phyloP scores from a whole-genome alignment of 2,329 filamentous ascomycete genomes.

The Arthrocladium fulminans region DNA sequence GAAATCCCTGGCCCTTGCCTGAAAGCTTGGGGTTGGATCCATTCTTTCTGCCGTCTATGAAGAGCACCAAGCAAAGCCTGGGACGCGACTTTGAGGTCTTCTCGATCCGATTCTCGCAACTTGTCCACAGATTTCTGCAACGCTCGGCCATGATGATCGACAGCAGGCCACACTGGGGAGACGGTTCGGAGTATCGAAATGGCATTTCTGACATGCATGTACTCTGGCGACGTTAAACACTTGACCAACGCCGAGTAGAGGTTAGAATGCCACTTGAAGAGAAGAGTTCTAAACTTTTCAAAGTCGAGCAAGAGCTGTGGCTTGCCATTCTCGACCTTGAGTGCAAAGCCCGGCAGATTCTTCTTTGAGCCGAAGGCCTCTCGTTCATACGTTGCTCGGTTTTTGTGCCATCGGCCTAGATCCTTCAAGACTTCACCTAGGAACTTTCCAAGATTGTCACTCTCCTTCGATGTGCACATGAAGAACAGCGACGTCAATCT shows the following conservation, averaged over 20 bases:
- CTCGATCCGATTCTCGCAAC: conserved; percentile 37
- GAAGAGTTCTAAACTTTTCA: conserved; percentile 72
- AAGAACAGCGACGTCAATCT: conserved; percentile 76
- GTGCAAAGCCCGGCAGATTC: conserved; percentile 69
- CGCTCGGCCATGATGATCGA: conserved; percentile 71
- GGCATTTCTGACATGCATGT: conserved; percentile 96
- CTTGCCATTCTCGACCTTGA: conserved; percentile 62
- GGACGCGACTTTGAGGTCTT: conserved; percentile 43
- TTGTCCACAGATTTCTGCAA: conserved; percentile 36
- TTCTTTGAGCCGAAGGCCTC: conserved; percentile 62
- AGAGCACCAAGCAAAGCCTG: conserved; percentile 42
- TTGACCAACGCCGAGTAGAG: conserved; percentile 70
- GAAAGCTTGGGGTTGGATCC: conserved; percentile 42
- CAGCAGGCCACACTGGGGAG: conserved; percentile 72
- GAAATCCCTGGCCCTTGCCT: conserved; percentile 22
- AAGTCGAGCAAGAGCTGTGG: conserved; percentile 67
- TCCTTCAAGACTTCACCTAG: conserved; percentile 73
- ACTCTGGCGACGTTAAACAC: conserved; percentile 75
- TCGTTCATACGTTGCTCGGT: conserved; percentile 67
- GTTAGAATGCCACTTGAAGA: conserved; percentile 85
- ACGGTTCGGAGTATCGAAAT: conserved; percentile 80
- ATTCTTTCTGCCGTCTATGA: conserved; percentile 40
- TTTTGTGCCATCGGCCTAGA: conserved; percentile 73
- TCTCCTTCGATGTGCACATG: conserved; percentile 79
- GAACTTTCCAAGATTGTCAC: conserved; percentile 87